Evolutionary conservation across 148 eudicot species (phyloP).

Genomic region (Cornus suecica): DNA sequence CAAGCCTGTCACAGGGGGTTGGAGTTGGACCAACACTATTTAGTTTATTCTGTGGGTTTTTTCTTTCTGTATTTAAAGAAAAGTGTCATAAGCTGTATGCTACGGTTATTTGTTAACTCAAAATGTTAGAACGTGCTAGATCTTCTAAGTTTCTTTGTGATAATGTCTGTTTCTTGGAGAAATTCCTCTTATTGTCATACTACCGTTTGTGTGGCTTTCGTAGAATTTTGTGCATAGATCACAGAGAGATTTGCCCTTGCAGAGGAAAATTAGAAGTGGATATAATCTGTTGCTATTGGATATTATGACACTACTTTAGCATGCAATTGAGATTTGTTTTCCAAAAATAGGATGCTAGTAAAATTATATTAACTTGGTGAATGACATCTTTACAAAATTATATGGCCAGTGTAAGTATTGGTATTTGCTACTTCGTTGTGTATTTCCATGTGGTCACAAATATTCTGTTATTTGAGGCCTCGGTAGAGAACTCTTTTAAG

Average conservation of each 20-base stretch:
- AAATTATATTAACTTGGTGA: not conserved
- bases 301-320: not conserved
- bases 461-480: not conserved
- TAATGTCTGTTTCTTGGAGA: not conserved
- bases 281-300: not conserved
- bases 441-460: not conserved
- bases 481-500: not conserved
- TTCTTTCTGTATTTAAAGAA: not conserved
- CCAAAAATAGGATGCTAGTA: not conserved
- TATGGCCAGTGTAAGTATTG: not conserved
- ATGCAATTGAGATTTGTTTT: not conserved
- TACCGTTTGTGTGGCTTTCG: not conserved
- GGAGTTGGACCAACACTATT: too few species aligned
- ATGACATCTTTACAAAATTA: not conserved
- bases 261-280: not conserved
- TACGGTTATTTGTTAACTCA: not conserved
- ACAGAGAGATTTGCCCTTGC: not conserved
- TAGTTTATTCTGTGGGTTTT: too few species aligned
- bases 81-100: not conserved
- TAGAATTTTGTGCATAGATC: not conserved
- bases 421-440: not conserved
- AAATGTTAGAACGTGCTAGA: not conserved
- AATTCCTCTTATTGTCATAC: not conserved
- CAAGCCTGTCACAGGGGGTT: too few species aligned
- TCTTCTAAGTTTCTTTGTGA: conserved; percentile 1